A percentile compares a stretch with the other conserved stretches of the same genome.
phyloP scores from a whole-genome alignment of 1,139 yeast genomes.

The Pichia sorboxylosa region DNA sequence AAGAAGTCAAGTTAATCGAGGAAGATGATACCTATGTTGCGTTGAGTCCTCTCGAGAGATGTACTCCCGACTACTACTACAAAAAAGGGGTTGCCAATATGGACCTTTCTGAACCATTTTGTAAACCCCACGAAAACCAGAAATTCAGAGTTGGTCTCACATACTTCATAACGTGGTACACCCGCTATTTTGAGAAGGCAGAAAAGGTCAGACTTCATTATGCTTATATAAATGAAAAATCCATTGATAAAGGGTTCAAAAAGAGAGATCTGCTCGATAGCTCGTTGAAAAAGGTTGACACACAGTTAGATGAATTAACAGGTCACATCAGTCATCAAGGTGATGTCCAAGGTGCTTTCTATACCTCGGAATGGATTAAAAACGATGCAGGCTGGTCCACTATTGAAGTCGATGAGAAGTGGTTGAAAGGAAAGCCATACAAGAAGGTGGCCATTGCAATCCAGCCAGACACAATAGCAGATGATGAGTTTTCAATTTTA shows the following conservation, averaged over 20 bases:
- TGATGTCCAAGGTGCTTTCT: constrained; percentile 36
- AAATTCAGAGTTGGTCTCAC: constrained; percentile 46
- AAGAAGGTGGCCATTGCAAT: constrained; percentile 46
- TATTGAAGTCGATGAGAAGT: constrained; percentile 44
- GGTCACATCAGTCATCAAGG: constrained; percentile 23
- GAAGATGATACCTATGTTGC: constrained; percentile 62
- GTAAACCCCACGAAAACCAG: constrained; percentile 60
- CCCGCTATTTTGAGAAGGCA: constrained; percentile 44
- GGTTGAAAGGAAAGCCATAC: constrained; percentile 45
- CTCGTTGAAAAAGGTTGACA: constrained; percentile 14
- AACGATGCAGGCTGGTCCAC: constrained; percentile 58
- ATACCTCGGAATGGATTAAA: constrained; percentile 57
- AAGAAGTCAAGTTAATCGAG: constrained; percentile 41
- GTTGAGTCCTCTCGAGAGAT: constrained; percentile 69
- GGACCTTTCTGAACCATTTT: constrained; percentile 57
- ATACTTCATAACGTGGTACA: constrained; percentile 74
- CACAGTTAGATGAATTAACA: constrained; percentile 25
- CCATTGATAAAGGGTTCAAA: constrained; percentile 43
- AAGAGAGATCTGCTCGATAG: constrained; percentile 18
- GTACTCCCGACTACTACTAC: constrained; percentile 67
- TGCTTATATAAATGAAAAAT: constrained; percentile 48
- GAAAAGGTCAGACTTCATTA: constrained; percentile 56
- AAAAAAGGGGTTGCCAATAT: constrained; percentile 54
- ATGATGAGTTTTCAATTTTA: constrained; percentile 51
- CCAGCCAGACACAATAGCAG: constrained; percentile 57